These are phyloP conservation scores for Abelmoschus esculentus DNA, from an alignment of 345 rosid genomes.

Conservation along the genomic window DNA sequence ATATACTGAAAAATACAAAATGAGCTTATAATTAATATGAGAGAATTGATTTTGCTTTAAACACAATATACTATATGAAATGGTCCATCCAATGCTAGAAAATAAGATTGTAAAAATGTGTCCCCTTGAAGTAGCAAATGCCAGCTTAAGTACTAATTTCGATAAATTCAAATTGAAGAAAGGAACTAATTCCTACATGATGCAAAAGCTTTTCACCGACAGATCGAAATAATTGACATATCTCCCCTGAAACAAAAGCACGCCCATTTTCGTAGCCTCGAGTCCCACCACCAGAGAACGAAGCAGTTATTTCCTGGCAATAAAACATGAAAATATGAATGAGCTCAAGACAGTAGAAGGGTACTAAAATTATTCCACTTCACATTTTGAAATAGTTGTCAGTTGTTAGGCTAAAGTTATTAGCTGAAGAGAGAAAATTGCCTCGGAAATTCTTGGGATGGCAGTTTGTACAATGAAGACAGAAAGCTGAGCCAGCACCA, in stretches of 20 bases:
- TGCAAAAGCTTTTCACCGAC: constrained; percentile 81
- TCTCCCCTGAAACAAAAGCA: constrained; percentile 85
- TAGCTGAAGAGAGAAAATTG: constrained; percentile 23
- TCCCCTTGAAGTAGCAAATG: neutral
- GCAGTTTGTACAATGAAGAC: constrained; percentile 82
- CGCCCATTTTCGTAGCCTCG: constrained; percentile 60
- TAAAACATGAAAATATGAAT: constrained; percentile 14
- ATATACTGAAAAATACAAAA: constrained; percentile 49
- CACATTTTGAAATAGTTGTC: neutral
- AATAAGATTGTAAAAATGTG: neutral
- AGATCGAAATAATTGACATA: constrained; percentile 67
- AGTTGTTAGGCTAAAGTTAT: constrained; percentile 5
- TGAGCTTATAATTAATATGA: neutral
- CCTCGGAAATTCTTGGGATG: constrained; percentile 87
- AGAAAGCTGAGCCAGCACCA: constrained; percentile 81
- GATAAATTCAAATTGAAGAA: constrained; percentile 1
- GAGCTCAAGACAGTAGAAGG: constrained; percentile 3
- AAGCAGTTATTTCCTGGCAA: constrained; percentile 75
- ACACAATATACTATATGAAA: neutral
- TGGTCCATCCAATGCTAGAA: neutral
- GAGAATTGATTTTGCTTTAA: neutral
- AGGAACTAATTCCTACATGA: constrained; percentile 46
- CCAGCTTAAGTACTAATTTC: neutral
- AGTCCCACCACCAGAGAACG: constrained; percentile 71
- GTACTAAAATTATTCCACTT: neutral